phyloP scores from a whole-genome alignment of 352 stramenopile genomes.

The Peronospora tabacina region DNA sequence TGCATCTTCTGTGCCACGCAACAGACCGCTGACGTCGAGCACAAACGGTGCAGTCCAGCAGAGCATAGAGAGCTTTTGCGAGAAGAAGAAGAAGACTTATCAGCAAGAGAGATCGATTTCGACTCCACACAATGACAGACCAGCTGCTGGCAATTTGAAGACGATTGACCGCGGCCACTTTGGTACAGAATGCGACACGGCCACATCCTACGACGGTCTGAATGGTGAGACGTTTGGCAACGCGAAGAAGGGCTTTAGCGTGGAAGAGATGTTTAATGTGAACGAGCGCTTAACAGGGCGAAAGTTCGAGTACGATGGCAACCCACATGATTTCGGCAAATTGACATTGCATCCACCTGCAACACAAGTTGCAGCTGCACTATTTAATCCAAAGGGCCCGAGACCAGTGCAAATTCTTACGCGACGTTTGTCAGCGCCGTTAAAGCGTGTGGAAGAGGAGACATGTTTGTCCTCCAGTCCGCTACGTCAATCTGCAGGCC shows the following conservation, averaged over 20 bases:
- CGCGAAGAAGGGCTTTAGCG: conserved; percentile 69
- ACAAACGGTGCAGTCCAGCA: conserved; percentile 34
- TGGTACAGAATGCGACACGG: conserved; percentile 71
- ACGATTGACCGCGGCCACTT: conserved; percentile 61
- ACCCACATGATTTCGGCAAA: conserved; percentile 92
- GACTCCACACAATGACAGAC: conserved; percentile 52
- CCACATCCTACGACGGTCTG: conserved; percentile 79
- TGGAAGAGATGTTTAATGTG: conserved; percentile 93
- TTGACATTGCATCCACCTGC: conserved; percentile 19
- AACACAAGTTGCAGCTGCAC: conserved; percentile 21
- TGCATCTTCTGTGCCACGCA: conserved; percentile 65
- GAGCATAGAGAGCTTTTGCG: conserved; percentile 3
- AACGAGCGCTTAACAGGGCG: conserved; percentile 89
- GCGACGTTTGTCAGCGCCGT: conserved; percentile 32
- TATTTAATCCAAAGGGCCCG: conserved; percentile 50
- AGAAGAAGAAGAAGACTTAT: conserved; percentile 38
- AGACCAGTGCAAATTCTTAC: conserved; percentile 41
- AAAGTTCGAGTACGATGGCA: conserved; percentile 93
- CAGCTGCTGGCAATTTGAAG: conserved; percentile 30
- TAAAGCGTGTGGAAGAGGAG: conserved; percentile 50
- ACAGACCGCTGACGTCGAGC: conserved; percentile 43
- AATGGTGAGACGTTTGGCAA: conserved; percentile 86
- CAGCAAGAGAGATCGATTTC: conserved; percentile 55
- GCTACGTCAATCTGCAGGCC: conserved; percentile 26
- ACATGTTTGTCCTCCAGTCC: conserved; percentile 34